phyloP scores from a whole-genome alignment of 2,329 filamentous ascomycete species.

The Fusarium nisikadoi region DNA sequence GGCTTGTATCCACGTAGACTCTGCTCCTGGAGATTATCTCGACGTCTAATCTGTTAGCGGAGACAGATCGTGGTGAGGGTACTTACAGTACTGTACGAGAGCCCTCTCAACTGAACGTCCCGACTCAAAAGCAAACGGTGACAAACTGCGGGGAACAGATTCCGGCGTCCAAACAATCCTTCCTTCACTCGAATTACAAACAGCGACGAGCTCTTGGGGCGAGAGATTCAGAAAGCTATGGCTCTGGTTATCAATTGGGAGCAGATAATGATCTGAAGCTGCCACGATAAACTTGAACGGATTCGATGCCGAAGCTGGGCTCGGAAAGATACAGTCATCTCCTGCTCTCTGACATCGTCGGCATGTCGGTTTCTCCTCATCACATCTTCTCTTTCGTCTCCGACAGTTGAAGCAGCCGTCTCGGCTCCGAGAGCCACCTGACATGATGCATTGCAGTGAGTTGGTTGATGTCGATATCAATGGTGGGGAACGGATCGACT shows the following conservation, averaged over 20 bases:
- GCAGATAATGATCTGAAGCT: slow-evolving; percentile 24
- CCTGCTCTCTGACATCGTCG: slow-evolving; percentile 21
- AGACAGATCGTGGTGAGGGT: accelerated
- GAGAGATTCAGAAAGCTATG: slow-evolving; percentile 35
- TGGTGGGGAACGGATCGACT: slow-evolving; percentile 8
- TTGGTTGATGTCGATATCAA: neutral
- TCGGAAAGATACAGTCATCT: slow-evolving; percentile 35
- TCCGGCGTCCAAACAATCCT: neutral
- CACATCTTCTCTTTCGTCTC: slow-evolving; percentile 62
- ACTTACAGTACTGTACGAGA: slow-evolving; percentile 41
- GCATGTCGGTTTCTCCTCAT: slow-evolving; percentile 44
- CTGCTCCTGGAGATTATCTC: slow-evolving; percentile 38
- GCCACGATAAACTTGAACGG: slow-evolving; percentile 37
- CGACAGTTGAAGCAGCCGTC: slow-evolving; percentile 58
- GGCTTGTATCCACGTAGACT: slow-evolving; percentile 39
- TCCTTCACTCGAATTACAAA: neutral
- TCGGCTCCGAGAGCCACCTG: slow-evolving; percentile 38
- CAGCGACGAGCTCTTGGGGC: slow-evolving; percentile 19
- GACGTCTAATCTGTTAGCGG: slow-evolving; percentile 30
- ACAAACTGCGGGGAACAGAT: slow-evolving; percentile 14
- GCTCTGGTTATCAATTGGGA: slow-evolving; percentile 5
- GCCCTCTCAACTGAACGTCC: slow-evolving; percentile 19
- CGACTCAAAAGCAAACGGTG: slow-evolving; percentile 13
- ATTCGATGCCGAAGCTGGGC: slow-evolving; percentile 29
- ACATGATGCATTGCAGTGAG: slow-evolving; percentile 32